Evolutionary conservation across 331 rosid genomes (phyloP), one percentile per base, ranked within the genome.

Genomic region (Malus hybrid): DNA sequence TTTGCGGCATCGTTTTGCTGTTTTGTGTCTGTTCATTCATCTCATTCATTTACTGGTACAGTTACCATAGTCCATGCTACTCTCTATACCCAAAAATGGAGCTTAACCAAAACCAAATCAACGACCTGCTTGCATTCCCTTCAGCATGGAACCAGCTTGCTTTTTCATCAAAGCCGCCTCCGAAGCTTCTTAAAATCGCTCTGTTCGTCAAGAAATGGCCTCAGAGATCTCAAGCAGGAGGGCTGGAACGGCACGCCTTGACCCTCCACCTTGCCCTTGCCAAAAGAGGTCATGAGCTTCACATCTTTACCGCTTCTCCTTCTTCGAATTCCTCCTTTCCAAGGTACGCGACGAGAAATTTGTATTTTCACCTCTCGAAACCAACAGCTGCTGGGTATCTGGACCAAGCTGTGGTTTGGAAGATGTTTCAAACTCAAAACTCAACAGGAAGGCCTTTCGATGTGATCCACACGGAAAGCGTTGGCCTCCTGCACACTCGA

Each of bases 181-280:
- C 75, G 9, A 87, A 82, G 28, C 34, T 84, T 19, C 88, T 86
- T 1, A 91, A 87, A 83, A 85, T 89, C 66, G 94, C 91, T 10
- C 88, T 87, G 29, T 91, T 89, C 71, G 93, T 91, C 77, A 91
- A 83, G 88, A 89, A 87, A 86, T 91, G 97, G 94, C 93, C 94
- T 34, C 86, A 83, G 0, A 75, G 22, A 76, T 89, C 93, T 76
- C 90, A 73, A 5, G 24, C 24, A 24, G 90, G 95, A 2, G 94
- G 94, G 24, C 94, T 11, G 93, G 89, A 86, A 15, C 86, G 95
- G 69, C 97, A 87, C 44, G 93, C 97, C 64, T 68, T 81, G 52
- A 89, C 95, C 14, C 93, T 88, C 62, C 93, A 90, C 42, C 84
- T 86, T 32, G 90, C 81, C 33, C 96, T 90, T 48, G 88, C 89